These are phyloP conservation scores for Malania oleifera DNA, from an alignment of 164 flowering plant species.

Conservation along the genomic window DNA sequence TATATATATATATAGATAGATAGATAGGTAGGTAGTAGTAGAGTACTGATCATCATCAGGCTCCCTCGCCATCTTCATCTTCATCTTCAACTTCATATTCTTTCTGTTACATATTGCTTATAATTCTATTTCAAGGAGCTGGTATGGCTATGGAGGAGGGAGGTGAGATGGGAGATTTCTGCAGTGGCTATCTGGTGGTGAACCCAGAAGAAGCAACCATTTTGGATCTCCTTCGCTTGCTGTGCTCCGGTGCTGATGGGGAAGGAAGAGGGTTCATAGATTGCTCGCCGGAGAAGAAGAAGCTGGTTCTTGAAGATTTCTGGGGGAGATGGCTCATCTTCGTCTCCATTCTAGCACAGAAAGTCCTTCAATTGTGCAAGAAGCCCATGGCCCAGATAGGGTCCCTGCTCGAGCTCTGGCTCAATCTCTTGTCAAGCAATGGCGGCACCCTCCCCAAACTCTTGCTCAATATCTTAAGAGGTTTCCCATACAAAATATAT, in stretches of 20 bases:
- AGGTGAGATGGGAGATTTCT: constrained; percentile 9
- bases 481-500: constrained; percentile 14
- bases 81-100: no score
- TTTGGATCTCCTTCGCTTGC: constrained; percentile 27
- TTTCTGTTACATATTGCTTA: no score
- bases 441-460: constrained; percentile 23
- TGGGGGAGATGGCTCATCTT: constrained; percentile 45
- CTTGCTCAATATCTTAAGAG: constrained; percentile 29
- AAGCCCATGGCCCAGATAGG: constrained; percentile 36
- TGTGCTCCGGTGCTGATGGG: constrained; percentile 17
- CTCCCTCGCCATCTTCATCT: no score
- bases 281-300: constrained; percentile 9
- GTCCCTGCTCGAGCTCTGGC: constrained; percentile 24
- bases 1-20: no score
- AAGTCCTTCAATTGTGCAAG: constrained; percentile 13
- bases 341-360: constrained; percentile 38
- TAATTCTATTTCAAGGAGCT: no score
- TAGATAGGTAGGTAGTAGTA: no score
- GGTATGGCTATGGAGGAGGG: constrained; percentile 16
- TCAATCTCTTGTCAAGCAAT: constrained; percentile 39
- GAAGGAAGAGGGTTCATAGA: constrained; percentile 28
- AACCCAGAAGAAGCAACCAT: constrained; percentile 35
- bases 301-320: neutral
- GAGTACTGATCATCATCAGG: no score
- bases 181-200: constrained; percentile 26